Evolutionary conservation across 352 stramenopile species (phyloP).

Genomic region (Saprolegnia parasitica): DNA sequence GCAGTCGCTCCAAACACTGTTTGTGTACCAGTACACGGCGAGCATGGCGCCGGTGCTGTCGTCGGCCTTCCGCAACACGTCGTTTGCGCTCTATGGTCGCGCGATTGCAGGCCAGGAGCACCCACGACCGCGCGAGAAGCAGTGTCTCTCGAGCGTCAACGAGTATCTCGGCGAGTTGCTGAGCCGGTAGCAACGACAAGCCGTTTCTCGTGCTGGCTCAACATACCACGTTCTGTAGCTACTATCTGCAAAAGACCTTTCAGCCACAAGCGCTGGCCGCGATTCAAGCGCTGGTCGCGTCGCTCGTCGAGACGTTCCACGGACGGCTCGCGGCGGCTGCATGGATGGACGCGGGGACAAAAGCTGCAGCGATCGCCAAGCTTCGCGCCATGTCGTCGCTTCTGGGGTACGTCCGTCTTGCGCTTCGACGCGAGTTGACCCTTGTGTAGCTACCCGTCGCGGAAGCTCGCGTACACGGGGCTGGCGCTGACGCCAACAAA

Average conservation of each 20-base stretch:
- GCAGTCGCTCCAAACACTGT: conserved; percentile 43
- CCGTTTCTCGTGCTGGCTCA: not conserved
- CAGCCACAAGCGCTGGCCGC: not conserved
- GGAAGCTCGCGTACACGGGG: conserved; percentile 39
- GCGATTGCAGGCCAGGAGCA: conserved; percentile 76
- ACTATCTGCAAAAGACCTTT: conserved; percentile 22
- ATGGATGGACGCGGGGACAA: conserved; percentile 26
- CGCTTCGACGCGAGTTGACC: not conserved
- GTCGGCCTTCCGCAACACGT: conserved; percentile 77
- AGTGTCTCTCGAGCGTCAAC: conserved; percentile 73
- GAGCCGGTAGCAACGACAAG: conserved; percentile 2
- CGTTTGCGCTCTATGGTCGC: conserved; percentile 86
- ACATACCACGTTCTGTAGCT: conserved; percentile 9
- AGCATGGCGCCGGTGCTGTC: conserved; percentile 40
- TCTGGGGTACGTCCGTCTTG: conserved; percentile 1
- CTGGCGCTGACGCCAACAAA: conserved; percentile 41
- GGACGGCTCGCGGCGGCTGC: not conserved
- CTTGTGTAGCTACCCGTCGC: conserved; percentile 13
- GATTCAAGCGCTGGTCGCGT: conserved; percentile 9
- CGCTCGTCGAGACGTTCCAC: conserved; percentile 14
- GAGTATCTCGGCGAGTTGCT: conserved; percentile 58
- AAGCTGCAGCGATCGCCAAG: conserved; percentile 4
- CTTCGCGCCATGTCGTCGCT: conserved; percentile 17
- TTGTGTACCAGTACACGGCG: conserved; percentile 55
- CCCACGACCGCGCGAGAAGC: conserved; percentile 87